These are phyloP conservation scores for Auriscalpium orientale DNA, from an alignment of 768 basidiomycete genomes.

Conservation along the genomic window DNA sequence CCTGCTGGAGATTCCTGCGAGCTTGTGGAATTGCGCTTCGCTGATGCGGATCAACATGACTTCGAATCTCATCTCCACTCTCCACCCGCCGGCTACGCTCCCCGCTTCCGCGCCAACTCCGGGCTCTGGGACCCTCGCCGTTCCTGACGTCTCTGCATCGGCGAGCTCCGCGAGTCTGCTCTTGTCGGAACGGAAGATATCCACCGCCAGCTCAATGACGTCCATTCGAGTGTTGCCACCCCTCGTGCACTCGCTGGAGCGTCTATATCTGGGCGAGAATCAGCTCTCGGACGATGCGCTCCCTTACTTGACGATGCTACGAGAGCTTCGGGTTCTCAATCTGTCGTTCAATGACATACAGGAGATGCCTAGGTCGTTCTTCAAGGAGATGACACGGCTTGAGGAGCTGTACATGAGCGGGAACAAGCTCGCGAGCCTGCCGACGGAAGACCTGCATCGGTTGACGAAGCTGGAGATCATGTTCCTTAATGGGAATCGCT, in stretches of 20 bases:
- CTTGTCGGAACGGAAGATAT: constrained; percentile 37
- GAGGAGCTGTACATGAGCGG: constrained; percentile 91
- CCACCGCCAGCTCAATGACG: constrained; percentile 25
- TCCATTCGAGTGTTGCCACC: constrained; percentile 35
- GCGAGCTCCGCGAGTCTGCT: constrained; percentile 7
- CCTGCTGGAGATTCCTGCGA: constrained; percentile 62
- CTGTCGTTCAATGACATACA: constrained; percentile 92
- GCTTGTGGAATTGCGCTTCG: constrained; percentile 78
- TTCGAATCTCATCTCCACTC: constrained; percentile 73
- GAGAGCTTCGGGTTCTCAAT: constrained; percentile 76
- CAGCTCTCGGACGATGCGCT: constrained; percentile 73
- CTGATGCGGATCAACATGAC: constrained; percentile 75
- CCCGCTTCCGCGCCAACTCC: background rate
- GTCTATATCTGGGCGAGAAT: constrained; percentile 89
- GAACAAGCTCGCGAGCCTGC: constrained; percentile 86
- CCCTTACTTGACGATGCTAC: constrained; percentile 64
- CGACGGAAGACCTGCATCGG: constrained; percentile 78
- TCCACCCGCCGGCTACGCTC: constrained; percentile 54
- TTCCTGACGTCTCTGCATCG: constrained; percentile 2
- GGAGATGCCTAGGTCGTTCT: constrained; percentile 74
- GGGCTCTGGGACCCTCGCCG: background rate
- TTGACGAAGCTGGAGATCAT: constrained; percentile 63
- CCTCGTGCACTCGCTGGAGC: constrained; percentile 63
- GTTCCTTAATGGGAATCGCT: constrained; percentile 88
- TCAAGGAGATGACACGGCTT: constrained; percentile 60